Conservation (phyloP, 78 protist genomes). For the Dictyostelium intermedium region DNA sequence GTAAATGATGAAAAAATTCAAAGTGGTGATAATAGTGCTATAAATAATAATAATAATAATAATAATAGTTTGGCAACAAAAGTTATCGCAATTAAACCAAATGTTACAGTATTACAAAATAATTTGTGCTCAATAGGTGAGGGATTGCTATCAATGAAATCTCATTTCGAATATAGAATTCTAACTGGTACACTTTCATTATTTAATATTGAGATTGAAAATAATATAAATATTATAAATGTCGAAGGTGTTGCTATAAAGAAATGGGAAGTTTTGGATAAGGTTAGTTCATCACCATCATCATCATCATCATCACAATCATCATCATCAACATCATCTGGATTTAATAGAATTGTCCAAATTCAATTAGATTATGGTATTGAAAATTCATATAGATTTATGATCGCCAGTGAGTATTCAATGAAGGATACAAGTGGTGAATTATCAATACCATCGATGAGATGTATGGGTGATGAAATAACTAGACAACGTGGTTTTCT, state of each 20-base stretch:
- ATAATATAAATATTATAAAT: constrained; percentile 30
- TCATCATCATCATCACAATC: no score
- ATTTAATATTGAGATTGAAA: constrained; percentile 20
- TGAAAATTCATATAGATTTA: constrained; percentile 10
- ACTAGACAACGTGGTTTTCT: constrained; percentile 60
- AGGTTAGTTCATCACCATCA: not conserved
- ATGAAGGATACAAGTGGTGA: constrained; percentile 58
- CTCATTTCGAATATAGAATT: constrained; percentile 39
- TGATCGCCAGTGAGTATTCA: constrained; percentile 7
- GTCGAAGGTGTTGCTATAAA: constrained; percentile 50
- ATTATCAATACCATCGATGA: constrained; percentile 15
- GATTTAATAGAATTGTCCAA: not conserved
- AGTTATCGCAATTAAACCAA: constrained; percentile 28
- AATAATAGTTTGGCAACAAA: not conserved
- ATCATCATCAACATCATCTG: not conserved
- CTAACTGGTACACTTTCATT: constrained; percentile 32
- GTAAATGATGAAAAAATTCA: not conserved
- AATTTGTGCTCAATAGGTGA: constrained; percentile 67
- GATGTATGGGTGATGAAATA: constrained; percentile 63
- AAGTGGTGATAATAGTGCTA: not conserved
- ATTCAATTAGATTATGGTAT: constrained; percentile 62
- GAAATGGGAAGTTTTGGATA: constrained; percentile 51
- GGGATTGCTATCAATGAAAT: constrained; percentile 40
- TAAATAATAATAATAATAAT: not conserved
- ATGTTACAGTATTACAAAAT: constrained; percentile 19